phyloP scores from a whole-genome alignment of 208 protist genomes.

The Wallacemonas sp. region DNA sequence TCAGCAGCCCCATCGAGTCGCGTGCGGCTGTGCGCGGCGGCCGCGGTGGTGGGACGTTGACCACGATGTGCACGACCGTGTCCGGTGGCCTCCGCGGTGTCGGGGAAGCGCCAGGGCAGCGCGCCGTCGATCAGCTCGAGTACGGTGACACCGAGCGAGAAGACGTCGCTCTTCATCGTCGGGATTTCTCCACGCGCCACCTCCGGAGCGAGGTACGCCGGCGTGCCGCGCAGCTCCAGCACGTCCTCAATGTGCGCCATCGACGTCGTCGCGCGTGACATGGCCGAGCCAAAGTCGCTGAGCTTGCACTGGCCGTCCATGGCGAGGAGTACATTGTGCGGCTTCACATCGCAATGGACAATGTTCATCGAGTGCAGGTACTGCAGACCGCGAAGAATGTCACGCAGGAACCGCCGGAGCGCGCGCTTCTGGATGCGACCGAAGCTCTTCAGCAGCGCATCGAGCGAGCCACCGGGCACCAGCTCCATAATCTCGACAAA shows the following conservation, averaged over 20 bases:
- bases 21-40: too few species aligned
- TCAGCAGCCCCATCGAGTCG: too few species aligned
- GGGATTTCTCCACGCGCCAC: slow-evolving; percentile 58
- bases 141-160: slow-evolving; percentile 60
- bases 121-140: slow-evolving; percentile 62
- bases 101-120: slow-evolving; percentile 53
- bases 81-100: background rate
- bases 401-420: slow-evolving; percentile 62
- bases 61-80: too few species aligned
- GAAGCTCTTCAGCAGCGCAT: slow-evolving; percentile 67
- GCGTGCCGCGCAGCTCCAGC: slow-evolving; percentile 70
- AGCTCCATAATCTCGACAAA: slow-evolving; percentile 85
- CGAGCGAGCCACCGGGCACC: slow-evolving; percentile 79
- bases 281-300: slow-evolving; percentile 81
- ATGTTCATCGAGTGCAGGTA: slow-evolving; percentile 81
- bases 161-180: slow-evolving; percentile 65
- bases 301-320: slow-evolving; percentile 84
- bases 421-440: slow-evolving; percentile 36
- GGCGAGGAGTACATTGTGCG: slow-evolving; percentile 83
- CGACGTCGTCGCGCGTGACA: slow-evolving; percentile 39
- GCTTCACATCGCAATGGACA: slow-evolving; percentile 87
- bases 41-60: too few species aligned
- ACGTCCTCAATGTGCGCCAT: slow-evolving; percentile 51
- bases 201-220: slow-evolving; percentile 82
- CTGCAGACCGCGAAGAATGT: slow-evolving; percentile 61